Base-by-base conservation (phyloP, 2,329 filamentous ascomycete species). In the Cadophora luteo-olivacea region DNA sequence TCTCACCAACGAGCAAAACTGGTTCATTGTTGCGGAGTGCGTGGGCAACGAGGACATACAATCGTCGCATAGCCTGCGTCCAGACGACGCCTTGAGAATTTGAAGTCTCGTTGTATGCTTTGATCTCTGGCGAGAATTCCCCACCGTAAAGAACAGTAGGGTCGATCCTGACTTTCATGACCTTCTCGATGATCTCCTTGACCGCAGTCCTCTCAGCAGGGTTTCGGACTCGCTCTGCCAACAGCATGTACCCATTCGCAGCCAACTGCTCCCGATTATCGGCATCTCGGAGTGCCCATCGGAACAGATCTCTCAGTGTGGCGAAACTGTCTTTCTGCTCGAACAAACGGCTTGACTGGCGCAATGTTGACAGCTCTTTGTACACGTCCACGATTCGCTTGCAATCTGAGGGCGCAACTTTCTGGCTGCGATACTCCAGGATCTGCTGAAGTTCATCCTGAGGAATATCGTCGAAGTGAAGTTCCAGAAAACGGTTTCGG, bases 301-400 rank as follows among this genome's bases (percentile, higher is more conserved):
- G 87, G 77, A 99, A 99, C 48, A 99, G 83, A 79, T 99, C 96
- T 85, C 96, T 87, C 57, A 99, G 84, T 1, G 96, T 99, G 1
- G 97, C 96, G 79, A 99, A 99, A 78, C 95, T 95, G 77, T 95
- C 96, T 80, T 97, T 97, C 76, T 97, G 93, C 81, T 99, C 97
- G 77, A 99, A 99, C 5, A 99, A 83, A 55, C 97, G 86, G 76
- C 90, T 95, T 25, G 94, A 93, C 80, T 99, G 97, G 29, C 97
- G 90, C 51, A 98, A 84, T 5, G 93, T 85, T 0, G 96, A 97
- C 7, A 99, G 87, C 77, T 97, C 94, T 76, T 93, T 92, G 80
- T 99, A 99, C 0, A 98, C 95, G 9, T 90, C 88, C 3, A 99
- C 96, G 68, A 99, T 98, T 63, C 92, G 89, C 71, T 89, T 89